Conservation (phyloP, 2,329 filamentous ascomycete genomes). For the Trichoderma lentiforme region DNA sequence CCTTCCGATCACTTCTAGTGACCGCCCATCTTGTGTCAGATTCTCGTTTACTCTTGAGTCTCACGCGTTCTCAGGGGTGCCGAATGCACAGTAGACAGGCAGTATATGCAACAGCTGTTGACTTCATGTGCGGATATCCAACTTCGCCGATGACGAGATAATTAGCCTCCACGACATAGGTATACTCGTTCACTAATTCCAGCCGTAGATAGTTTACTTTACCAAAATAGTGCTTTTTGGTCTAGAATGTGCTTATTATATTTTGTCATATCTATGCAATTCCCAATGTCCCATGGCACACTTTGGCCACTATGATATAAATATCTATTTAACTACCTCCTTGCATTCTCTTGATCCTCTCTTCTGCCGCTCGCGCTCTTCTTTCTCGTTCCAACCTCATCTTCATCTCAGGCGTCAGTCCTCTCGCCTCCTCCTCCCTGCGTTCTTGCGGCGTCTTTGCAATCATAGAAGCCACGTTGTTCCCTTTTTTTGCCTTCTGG, state of each 20-base stretch:
- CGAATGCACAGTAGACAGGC: background rate
- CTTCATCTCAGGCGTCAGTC: conserved; percentile 83
- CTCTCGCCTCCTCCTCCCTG: conserved; percentile 78
- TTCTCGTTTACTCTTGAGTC: background rate
- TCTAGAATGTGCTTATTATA: background rate
- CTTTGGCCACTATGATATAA: background rate
- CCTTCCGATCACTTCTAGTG: background rate
- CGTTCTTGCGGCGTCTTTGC: conserved; percentile 76
- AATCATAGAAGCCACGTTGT: conserved; percentile 50
- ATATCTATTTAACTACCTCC: conserved; percentile 19
- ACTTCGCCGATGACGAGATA: background rate
- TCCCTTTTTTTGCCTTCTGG: conserved; percentile 48
- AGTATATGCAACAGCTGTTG: background rate
- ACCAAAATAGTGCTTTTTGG: background rate
- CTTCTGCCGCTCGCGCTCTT: conserved; percentile 87
- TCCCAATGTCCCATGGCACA: background rate
- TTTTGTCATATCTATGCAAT: background rate
- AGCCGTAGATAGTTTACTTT: background rate
- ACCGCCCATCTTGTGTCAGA: background rate
- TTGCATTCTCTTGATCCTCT: conserved; percentile 67
- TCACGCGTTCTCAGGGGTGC: background rate
- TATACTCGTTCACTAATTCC: background rate
- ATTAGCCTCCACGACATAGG: background rate
- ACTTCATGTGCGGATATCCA: background rate
- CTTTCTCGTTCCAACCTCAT: conserved; percentile 82